Conservation (phyloP, 1,284 basidiomycete species). For the Anthracocystis panici-leucophaei region DNA sequence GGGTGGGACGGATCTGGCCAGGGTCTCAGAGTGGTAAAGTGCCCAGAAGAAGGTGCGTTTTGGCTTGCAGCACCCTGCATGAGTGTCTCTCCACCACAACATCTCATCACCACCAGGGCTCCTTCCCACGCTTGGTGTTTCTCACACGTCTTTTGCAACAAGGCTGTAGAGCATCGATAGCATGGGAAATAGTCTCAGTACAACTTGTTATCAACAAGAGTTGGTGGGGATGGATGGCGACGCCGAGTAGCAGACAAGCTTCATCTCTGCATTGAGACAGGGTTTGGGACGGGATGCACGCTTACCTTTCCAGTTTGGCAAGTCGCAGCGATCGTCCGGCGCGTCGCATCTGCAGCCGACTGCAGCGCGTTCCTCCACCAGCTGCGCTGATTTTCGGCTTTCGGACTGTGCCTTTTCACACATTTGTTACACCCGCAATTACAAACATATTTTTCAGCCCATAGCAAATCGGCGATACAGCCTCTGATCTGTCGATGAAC, state of each 20-base stretch:
- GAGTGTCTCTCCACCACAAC: background rate
- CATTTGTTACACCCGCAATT: no score
- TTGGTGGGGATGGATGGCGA: slow-evolving; percentile 3
- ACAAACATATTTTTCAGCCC: no score
- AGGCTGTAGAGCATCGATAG: background rate
- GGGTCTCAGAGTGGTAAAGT: background rate
- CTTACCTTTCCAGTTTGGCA: slow-evolving; percentile 13
- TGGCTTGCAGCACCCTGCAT: slow-evolving; percentile 13
- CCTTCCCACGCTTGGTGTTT: no score
- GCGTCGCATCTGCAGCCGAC: slow-evolving; percentile 33
- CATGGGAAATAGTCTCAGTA: background rate
- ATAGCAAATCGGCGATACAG: no score
- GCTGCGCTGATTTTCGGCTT: no score
- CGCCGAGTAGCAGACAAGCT: background rate
- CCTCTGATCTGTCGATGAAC: no score
- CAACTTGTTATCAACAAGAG: background rate
- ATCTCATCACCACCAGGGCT: no score
- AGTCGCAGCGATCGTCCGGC: slow-evolving; percentile 35
- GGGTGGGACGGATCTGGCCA: background rate
- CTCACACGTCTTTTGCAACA: background rate
- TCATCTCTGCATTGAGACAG: no score
- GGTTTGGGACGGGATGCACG: slow-evolving; percentile 17
- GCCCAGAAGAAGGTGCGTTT: background rate
- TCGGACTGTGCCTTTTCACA: no score
- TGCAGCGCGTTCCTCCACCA: slow-evolving; percentile 5